These are phyloP conservation scores for Neopestalotiopsis sp. DNA, from an alignment of 2,329 filamentous ascomycete species.

Conservation along the genomic window DNA sequence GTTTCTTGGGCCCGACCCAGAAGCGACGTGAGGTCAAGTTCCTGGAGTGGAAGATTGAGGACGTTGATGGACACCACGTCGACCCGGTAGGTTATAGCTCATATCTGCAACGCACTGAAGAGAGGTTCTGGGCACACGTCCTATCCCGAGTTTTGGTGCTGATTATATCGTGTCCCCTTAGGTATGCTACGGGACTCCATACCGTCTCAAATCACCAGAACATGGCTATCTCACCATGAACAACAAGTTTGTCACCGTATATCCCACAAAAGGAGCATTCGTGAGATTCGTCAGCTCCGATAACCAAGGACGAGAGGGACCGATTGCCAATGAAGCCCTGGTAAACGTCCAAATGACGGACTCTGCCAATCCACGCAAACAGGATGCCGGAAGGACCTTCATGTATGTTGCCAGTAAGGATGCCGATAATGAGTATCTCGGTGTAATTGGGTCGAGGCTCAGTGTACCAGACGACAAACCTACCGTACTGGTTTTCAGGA, in stretches of 20 bases:
- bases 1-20: neutral
- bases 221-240: neutral
- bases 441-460: neutral
- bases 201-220: neutral
- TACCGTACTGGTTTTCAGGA: neutral
- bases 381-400: too few species aligned
- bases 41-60: neutral
- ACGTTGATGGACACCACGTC: neutral
- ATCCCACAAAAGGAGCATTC: neutral
- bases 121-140: too few species aligned
- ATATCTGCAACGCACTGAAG: too few species aligned
- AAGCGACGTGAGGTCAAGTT: neutral
- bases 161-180: neutral
- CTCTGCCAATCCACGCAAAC: neutral
- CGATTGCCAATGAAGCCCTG: neutral
- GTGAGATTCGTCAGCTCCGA: neutral
- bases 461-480: neutral
- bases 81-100: neutral
- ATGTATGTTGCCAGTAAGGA: neutral
- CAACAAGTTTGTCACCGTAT: neutral
- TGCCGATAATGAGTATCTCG: neutral
- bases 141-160: neutral
- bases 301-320: neutral
- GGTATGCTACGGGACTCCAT: slow-evolving; percentile 1
- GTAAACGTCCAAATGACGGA: neutral